phyloP scores from a whole-genome alignment of 2,329 filamentous ascomycete genomes.

The Colletotrichum spaethianum region DNA sequence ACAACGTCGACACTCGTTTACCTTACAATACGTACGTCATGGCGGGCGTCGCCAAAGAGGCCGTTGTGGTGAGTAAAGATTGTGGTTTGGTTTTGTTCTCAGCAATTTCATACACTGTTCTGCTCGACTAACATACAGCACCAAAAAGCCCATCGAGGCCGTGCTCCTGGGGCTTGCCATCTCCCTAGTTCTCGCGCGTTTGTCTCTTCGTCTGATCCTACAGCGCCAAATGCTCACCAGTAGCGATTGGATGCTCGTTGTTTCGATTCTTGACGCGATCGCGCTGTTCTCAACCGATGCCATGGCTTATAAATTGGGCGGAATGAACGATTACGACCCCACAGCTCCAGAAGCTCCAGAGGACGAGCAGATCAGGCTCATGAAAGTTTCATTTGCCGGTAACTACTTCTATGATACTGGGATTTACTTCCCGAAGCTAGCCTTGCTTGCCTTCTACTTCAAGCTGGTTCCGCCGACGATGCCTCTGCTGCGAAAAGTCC shows the following conservation, averaged over 20 bases:
- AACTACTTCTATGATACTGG: conserved; percentile 52
- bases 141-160: conserved; percentile 47
- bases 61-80: conserved; percentile 37
- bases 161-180: conserved; percentile 45
- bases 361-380: conserved; percentile 43
- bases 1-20: conserved; percentile 2
- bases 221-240: conserved; percentile 47
- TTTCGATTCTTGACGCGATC: conserved; percentile 46
- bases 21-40: conserved; percentile 4
- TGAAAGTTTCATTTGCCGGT: conserved; percentile 49
- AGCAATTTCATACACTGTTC: neutral
- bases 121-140: conserved; percentile 17
- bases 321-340: conserved; percentile 46
- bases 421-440: conserved; percentile 49
- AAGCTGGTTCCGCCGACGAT: conserved; percentile 47
- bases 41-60: conserved; percentile 36
- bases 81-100: neutral
- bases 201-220: conserved; percentile 45
- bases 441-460: conserved; percentile 48
- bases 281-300: conserved; percentile 47
- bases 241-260: conserved; percentile 49
- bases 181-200: conserved; percentile 43
- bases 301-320: conserved; percentile 47
- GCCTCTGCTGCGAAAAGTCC: conserved; percentile 44
- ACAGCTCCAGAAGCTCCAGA: conserved; percentile 28